These are phyloP conservation scores for Colletotrichum zoysiae DNA, from an alignment of 2,329 filamentous ascomycete species.

Conservation along the genomic window DNA sequence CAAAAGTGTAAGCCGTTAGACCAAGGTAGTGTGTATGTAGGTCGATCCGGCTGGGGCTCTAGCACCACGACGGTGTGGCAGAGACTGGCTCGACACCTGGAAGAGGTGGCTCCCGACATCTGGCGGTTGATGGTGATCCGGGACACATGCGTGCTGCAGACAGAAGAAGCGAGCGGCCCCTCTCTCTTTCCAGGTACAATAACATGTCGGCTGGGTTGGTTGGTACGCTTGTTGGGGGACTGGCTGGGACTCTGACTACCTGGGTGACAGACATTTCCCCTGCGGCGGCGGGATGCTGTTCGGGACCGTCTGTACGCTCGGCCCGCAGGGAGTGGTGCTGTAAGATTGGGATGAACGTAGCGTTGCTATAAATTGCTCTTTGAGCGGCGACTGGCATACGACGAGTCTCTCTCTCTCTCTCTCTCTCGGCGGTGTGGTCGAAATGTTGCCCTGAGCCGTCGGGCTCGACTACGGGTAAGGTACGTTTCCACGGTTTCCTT, in stretches of 20 bases:
- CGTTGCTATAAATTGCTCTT: conserved; percentile 33
- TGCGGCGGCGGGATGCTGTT: conserved; percentile 7
- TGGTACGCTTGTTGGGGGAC: conserved; percentile 5
- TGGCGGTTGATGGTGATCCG: conserved; percentile 27
- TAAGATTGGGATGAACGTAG: conserved; percentile 26
- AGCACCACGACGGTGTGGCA: conserved; percentile 22
- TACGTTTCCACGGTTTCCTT: conserved; percentile 23
- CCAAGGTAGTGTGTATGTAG: background rate
- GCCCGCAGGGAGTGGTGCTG: conserved; percentile 6
- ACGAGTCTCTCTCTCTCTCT: conserved; percentile 3
- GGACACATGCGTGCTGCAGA: conserved; percentile 24
- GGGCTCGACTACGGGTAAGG: conserved; percentile 6
- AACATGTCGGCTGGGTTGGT: background rate
- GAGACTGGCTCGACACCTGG: conserved; percentile 23
- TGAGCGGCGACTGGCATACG: conserved; percentile 27
- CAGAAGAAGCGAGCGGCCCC: background rate
- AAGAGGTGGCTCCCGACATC: conserved; percentile 27
- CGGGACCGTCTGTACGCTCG: conserved; percentile 27
- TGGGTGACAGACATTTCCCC: background rate
- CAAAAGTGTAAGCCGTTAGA: conserved; percentile 37
- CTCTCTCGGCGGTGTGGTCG: conserved; percentile 28
- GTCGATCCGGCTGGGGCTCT: conserved; percentile 22
- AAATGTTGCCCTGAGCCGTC: conserved; percentile 23
- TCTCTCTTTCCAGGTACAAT: background rate
- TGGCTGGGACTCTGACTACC: conserved; percentile 26